Evolutionary conservation across 164 flowering plant species (phyloP).

Genomic region (Pachysandra terminalis): DNA sequence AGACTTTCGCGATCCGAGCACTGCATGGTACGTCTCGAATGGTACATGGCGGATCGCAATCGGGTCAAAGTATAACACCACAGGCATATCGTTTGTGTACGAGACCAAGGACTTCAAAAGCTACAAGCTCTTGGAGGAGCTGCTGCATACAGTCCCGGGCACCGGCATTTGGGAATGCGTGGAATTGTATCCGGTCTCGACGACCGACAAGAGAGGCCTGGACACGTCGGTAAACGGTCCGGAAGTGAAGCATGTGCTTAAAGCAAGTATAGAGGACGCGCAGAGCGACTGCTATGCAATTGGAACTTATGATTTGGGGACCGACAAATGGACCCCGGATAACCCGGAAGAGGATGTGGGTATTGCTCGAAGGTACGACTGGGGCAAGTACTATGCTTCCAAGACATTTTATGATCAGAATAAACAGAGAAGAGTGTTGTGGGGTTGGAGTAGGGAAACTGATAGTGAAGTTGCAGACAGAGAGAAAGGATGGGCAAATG

Average conservation of each 20-base stretch:
- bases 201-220: slow-evolving; percentile 34
- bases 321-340: slow-evolving; percentile 59
- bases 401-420: slow-evolving; percentile 75
- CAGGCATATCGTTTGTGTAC: slow-evolving; percentile 66
- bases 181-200: slow-evolving; percentile 77
- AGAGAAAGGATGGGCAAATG: slow-evolving; percentile 64
- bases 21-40: slow-evolving; percentile 59
- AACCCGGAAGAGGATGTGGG: slow-evolving; percentile 62
- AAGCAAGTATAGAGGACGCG: slow-evolving; percentile 67
- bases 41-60: slow-evolving; percentile 61
- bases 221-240: slow-evolving; percentile 66
- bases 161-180: slow-evolving; percentile 99
- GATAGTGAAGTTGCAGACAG: slow-evolving; percentile 62
- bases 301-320: slow-evolving; percentile 50
- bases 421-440: slow-evolving; percentile 59
- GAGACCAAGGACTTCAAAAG: slow-evolving; percentile 55
- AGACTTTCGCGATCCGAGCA: slow-evolving; percentile 86
- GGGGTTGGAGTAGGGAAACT: slow-evolving; percentile 83
- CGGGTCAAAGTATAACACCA: slow-evolving; percentile 55
- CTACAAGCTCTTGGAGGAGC: slow-evolving; percentile 34
- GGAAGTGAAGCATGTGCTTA: slow-evolving; percentile 69
- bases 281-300: slow-evolving; percentile 70
- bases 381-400: slow-evolving; percentile 80
- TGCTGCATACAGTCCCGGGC: slow-evolving; percentile 55
- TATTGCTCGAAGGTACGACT: slow-evolving; percentile 59